Percentiles rank a stretch among this genome's conserved stretches.
These are phyloP conservation scores for Microstroma glucosiphilum DNA, from an alignment of 1,284 basidiomycete species.

Conservation along the genomic window DNA sequence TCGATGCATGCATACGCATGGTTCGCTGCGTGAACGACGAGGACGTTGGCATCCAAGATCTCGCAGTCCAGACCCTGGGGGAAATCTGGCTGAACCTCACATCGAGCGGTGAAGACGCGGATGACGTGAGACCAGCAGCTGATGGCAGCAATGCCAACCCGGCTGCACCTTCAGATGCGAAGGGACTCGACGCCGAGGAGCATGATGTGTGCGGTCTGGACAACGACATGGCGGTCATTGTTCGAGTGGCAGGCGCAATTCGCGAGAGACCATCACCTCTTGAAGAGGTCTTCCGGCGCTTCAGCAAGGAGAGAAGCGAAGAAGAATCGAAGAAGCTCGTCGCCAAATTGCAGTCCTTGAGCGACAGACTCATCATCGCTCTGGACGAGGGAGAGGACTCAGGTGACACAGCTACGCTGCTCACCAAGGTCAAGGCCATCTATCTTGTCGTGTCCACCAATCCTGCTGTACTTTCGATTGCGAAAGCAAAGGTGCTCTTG, in stretches of 20 bases:
- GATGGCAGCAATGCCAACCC: neutral
- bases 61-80: slow-evolving; percentile 78
- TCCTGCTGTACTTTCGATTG: slow-evolving; percentile 70
- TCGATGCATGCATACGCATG: slow-evolving; percentile 77
- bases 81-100: slow-evolving; percentile 70
- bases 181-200: neutral
- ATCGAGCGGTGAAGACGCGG: neutral
- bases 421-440: slow-evolving; percentile 65
- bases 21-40: slow-evolving; percentile 80
- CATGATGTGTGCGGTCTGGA: neutral
- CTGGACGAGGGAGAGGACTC: slow-evolving; percentile 75
- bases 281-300: slow-evolving; percentile 70
- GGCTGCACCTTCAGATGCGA: neutral
- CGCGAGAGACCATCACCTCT: slow-evolving; percentile 74
- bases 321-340: slow-evolving; percentile 55
- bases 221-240: slow-evolving; percentile 67
- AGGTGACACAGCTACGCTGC: slow-evolving; percentile 49
- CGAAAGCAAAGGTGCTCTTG: slow-evolving; percentile 71
- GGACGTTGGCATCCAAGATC: slow-evolving; percentile 78
- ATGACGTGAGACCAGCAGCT: neutral
- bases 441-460: slow-evolving; percentile 73
- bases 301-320: slow-evolving; percentile 29
- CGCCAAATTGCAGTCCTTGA: slow-evolving; percentile 66
- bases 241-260: slow-evolving; percentile 73
- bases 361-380: slow-evolving; percentile 74